Evolutionary conservation across 2,329 filamentous ascomycete species (phyloP), one percentile per base, ranked within the genome.

Genomic region (Pseudogymnoascus sp.): DNA sequence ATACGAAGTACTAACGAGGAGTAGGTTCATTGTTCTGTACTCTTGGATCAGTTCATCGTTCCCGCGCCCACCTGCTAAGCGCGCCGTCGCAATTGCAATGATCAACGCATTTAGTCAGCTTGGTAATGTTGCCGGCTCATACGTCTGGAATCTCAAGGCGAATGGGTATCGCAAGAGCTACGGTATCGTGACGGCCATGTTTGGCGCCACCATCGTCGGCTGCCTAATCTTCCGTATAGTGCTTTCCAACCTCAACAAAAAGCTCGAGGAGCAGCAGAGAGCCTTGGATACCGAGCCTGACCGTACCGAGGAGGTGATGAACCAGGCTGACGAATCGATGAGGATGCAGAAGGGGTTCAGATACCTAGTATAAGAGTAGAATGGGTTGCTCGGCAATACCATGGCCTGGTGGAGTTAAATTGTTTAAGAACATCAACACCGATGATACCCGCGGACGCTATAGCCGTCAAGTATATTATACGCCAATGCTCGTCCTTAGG

Each of bases 161-260:
- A 81, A 87, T 65, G 85, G 85, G 0, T 88, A 79, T 76, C 80
- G 85, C 66, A 81, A 84, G 75, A 86, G 83, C 65, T 88, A 88
- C 68, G 85, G 83, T 3, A 85, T 88, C 63, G 85, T 88, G 4
- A 80, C 82, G 12, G 78, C 83, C 69, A 88, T 88, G 85, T 88
- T 87, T 69, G 83, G 82, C 3, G 68, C 84, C 41, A 83, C 85
- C 0, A 80, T 85, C 33, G 37, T 78, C 0, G 83, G 83, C 4
- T 85, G 80, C 72, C 77, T 74, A 61, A 63, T 73, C 33, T 80
- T 84, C 75, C 76, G 78, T 19, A 63, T 75, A 66, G 78, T 83
- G 62, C 75, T 85, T 4, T 63, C 71, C 5, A 71, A 74, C 62
- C 70, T 82, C 65, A 83, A 83, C 74, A 76, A 73, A 69, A 75